Conservation (phyloP, 257 asterid species). For the Cynanchum wilfordii region DNA sequence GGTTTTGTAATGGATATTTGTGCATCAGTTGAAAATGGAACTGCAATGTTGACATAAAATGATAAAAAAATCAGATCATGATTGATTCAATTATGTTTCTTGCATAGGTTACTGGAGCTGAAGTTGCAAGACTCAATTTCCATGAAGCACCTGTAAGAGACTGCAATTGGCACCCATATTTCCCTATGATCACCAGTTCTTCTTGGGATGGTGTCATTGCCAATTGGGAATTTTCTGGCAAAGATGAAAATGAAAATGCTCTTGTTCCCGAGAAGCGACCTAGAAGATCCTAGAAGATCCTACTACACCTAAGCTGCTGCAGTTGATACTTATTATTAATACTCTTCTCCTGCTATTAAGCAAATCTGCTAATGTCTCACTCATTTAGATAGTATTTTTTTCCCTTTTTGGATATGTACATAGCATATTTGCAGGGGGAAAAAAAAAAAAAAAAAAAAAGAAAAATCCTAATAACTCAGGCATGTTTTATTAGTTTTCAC, state of each 20-base stretch:
- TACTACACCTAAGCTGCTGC: neutral
- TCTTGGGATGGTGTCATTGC: constrained; percentile 86
- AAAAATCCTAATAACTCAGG: neutral
- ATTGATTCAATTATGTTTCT: neutral
- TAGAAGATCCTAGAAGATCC: constrained; percentile 36
- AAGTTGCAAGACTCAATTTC: constrained; percentile 62
- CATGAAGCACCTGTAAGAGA: constrained; percentile 78
- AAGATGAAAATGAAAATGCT: constrained; percentile 21
- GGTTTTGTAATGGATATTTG: neutral
- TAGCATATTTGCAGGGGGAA: neutral
- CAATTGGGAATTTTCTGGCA: constrained; percentile 75
- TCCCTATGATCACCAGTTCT: constrained; percentile 76
- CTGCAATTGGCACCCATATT: constrained; percentile 91
- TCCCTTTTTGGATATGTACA: neutral
- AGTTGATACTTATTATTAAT: neutral
- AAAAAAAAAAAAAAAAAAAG: no score
- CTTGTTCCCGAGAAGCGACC: constrained; percentile 23
- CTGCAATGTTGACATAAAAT: neutral
- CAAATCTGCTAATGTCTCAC: neutral
- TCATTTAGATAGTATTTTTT: neutral
- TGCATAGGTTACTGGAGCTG: constrained; percentile 56
- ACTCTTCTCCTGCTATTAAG: neutral
- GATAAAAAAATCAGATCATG: neutral
- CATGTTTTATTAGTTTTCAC: neutral
- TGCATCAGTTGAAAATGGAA: neutral